Evolutionary conservation across 164 flowering plant genomes (phyloP).

Genomic region (Magnolia officinalis): DNA sequence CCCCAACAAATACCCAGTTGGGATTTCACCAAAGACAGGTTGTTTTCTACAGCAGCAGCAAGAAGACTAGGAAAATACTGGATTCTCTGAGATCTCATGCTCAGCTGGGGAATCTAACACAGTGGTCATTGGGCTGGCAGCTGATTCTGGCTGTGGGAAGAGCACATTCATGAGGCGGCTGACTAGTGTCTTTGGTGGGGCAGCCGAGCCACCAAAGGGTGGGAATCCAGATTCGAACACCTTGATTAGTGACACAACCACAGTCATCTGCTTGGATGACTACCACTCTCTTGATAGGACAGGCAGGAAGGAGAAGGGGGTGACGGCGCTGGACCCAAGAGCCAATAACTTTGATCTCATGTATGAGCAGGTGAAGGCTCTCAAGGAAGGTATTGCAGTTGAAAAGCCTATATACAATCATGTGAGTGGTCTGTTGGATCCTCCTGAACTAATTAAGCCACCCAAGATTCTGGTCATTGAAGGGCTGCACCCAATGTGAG

Average conservation of each 20-base stretch:
- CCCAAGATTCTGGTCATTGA: conserved; percentile 95
- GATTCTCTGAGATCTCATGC: conserved; percentile 45
- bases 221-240: conserved; percentile 99
- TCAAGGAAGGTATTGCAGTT: conserved; percentile 74
- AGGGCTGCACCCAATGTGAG: conserved; percentile 96
- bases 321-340: conserved; percentile 94
- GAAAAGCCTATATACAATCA: conserved; percentile 93
- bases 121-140: conserved; percentile 91
- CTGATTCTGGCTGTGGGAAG: conserved; percentile 97
- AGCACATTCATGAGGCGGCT: conserved; percentile 97
- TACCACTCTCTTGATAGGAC: conserved; percentile 89
- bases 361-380: conserved; percentile 93
- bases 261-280: conserved; percentile 96
- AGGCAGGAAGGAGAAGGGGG: conserved; percentile 89
- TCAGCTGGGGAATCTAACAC: conserved; percentile 45
- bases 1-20: conserved; percentile 45
- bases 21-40: conserved; percentile 28
- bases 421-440: conserved; percentile 82
- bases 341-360: conserved; percentile 93
- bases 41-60: conserved; percentile 38
- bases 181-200: conserved; percentile 95
- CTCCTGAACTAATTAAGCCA: conserved; percentile 88
- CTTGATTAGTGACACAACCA: conserved; percentile 85
- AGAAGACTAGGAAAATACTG: conserved; percentile 20
- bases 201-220: conserved; percentile 92